phyloP scores from a whole-genome alignment of 495 filamentous ascomycete genomes.

The Amorphotheca resinae region DNA sequence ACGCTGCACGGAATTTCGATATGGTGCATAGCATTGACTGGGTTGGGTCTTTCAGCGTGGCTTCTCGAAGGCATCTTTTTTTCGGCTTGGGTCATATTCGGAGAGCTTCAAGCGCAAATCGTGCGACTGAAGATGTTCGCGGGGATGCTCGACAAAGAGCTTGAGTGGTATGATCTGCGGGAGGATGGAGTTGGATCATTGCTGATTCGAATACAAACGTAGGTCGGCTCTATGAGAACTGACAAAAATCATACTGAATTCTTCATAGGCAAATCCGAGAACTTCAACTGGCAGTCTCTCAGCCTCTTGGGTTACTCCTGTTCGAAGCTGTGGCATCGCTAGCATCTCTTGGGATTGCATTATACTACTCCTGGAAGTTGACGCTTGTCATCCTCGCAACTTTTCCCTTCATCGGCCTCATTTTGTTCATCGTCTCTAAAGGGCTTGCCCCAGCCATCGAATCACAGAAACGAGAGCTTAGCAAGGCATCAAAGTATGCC shows the following conservation, averaged over 20 bases:
- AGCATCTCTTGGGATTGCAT: conserved; percentile 53
- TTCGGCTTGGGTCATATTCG: conserved; percentile 57
- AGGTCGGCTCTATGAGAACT: conserved; percentile 19
- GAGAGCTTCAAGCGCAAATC: conserved; percentile 63
- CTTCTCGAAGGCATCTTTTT: conserved; percentile 52
- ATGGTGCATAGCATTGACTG: conserved; percentile 45
- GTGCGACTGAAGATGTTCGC: conserved; percentile 53
- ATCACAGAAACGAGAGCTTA: conserved; percentile 55
- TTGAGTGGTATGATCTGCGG: conserved; percentile 73
- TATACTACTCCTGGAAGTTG: conserved; percentile 73
- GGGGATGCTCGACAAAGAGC: conserved; percentile 54
- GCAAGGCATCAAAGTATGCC: conserved; percentile 57
- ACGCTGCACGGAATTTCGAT: conserved; percentile 42
- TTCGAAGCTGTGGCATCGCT: conserved; percentile 48
- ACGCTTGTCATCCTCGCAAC: conserved; percentile 71
- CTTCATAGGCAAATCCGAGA: conserved; percentile 63
- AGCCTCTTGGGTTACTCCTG: conserved; percentile 58
- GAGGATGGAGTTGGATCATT: conserved; percentile 61
- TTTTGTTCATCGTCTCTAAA: conserved; percentile 41
- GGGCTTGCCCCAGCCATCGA: conserved; percentile 53
- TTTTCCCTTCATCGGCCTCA: conserved; percentile 50
- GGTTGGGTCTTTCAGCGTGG: conserved; percentile 51
- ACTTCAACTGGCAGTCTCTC: conserved; percentile 66
- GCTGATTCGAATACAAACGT: conserved; percentile 63
- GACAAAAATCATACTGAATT: conserved; percentile 1